A percentile compares a stretch with the other conserved stretches of the same genome.
These are phyloP conservation scores for Colletotrichum truncatum DNA, from an alignment of 2,329 filamentous ascomycete species.

Conservation along the genomic window DNA sequence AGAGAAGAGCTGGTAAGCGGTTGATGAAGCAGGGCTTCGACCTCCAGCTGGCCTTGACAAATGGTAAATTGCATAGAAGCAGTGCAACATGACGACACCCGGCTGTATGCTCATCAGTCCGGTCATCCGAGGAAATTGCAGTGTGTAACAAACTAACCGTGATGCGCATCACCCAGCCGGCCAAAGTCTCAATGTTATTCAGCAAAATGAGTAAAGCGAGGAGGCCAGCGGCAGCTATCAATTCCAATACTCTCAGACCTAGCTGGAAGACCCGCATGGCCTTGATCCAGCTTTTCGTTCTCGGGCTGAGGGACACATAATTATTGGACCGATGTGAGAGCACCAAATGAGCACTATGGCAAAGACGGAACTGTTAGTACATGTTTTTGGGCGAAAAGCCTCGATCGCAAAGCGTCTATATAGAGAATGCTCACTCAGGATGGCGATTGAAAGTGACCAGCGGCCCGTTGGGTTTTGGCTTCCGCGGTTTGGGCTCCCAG, in stretches of 20 bases:
- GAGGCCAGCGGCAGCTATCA: conserved; percentile 75
- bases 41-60: conserved; percentile 74
- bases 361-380: background rate
- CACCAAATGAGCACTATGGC: conserved; percentile 68
- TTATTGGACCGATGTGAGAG: conserved; percentile 69
- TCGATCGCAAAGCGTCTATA: background rate
- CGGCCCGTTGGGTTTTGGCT: conserved; percentile 76
- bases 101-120: conserved; percentile 63
- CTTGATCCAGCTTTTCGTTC: conserved; percentile 77
- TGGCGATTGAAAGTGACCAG: conserved; percentile 85
- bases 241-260: conserved; percentile 69
- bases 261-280: conserved; percentile 76
- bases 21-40: conserved; percentile 81
- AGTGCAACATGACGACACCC: conserved; percentile 77
- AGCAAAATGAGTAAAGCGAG: conserved; percentile 83
- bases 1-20: conserved; percentile 90
- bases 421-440: conserved; percentile 74
- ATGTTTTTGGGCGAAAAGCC: background rate
- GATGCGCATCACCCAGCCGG: conserved; percentile 80
- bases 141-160: conserved; percentile 69
- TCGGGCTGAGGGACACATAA: conserved; percentile 73
- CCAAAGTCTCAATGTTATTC: conserved; percentile 68
- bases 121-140: background rate
- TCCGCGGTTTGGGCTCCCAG: conserved; percentile 69
- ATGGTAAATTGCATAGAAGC: conserved; percentile 83